Percentiles rank a stretch among this genome's conserved stretches.
These are phyloP conservation scores for Elsinoe ampelina DNA, from an alignment of 2,329 filamentous ascomycete genomes.

Conservation along the genomic window DNA sequence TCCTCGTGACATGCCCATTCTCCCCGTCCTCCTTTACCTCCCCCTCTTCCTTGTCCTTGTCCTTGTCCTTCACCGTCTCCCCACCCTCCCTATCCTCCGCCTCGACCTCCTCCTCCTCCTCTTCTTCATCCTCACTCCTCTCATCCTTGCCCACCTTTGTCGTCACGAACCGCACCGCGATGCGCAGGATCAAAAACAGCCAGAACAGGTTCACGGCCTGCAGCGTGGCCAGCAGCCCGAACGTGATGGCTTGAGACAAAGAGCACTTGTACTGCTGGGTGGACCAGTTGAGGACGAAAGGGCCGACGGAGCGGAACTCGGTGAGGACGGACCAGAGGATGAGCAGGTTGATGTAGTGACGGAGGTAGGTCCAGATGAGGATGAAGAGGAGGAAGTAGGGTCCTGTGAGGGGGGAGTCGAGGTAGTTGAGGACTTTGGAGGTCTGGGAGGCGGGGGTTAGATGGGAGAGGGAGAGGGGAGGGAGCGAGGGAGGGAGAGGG, in stretches of 20 bases:
- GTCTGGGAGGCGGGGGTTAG: constrained; percentile 46
- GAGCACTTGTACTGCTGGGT: constrained; percentile 68
- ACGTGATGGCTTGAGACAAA: constrained; percentile 59
- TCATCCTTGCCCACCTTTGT: constrained; percentile 58
- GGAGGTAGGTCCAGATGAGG: constrained; percentile 76
- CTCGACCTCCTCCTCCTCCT: constrained; percentile 40
- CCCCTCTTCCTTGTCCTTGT: neutral
- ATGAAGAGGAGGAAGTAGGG: constrained; percentile 83
- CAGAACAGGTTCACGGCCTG: constrained; percentile 74
- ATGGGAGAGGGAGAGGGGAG: neutral
- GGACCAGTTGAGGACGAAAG: constrained; percentile 68
- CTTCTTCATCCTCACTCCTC: constrained; percentile 61
- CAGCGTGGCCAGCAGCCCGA: constrained; percentile 53
- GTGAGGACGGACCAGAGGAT: constrained; percentile 69
- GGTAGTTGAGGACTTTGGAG: constrained; percentile 85
- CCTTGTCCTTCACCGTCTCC: too few species aligned
- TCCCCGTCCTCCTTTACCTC: constrained; percentile 14
- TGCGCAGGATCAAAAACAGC: constrained; percentile 68
- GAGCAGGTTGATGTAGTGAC: constrained; percentile 72
- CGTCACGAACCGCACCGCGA: constrained; percentile 60
- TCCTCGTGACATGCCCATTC: constrained; percentile 13
- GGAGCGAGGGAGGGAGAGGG: neutral
- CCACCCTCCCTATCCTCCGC: constrained; percentile 14
- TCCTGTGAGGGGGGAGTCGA: constrained; percentile 66
- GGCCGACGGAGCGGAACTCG: constrained; percentile 64